These are phyloP conservation scores for Apiospora kogelbergensis DNA, from an alignment of 2,329 filamentous ascomycete species.

Conservation along the genomic window DNA sequence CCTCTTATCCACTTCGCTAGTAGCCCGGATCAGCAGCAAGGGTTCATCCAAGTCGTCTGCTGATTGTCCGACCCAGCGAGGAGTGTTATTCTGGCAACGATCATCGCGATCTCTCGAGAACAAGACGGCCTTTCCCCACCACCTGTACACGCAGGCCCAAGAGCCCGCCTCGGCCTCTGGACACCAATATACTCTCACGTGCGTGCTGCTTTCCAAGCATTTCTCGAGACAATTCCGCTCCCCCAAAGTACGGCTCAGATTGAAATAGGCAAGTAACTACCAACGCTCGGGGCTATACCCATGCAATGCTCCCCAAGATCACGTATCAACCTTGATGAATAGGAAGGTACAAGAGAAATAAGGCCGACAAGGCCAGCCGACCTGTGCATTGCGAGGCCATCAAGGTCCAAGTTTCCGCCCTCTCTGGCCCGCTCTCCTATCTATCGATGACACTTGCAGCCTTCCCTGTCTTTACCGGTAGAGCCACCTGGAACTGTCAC, in stretches of 20 bases:
- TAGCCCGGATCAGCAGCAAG: slow-evolving; percentile 1
- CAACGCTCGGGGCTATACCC: not conserved
- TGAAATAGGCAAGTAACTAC: slow-evolving; percentile 4
- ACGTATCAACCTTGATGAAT: not conserved
- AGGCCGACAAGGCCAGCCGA: not conserved
- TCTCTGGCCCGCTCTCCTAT: not conserved
- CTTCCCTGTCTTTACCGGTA: no score
- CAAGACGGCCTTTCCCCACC: not conserved
- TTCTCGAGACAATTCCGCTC: not conserved
- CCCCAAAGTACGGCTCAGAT: not conserved
- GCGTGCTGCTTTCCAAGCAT: not conserved
- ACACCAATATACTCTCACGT: not conserved
- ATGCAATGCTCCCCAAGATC: not conserved
- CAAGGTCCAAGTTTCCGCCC: not conserved
- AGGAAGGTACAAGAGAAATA: not conserved
- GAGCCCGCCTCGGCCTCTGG: not conserved
- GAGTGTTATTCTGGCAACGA: not conserved
- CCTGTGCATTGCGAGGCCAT: not conserved
- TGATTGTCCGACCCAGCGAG: not conserved
- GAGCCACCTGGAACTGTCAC: not conserved
- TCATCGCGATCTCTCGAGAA: not conserved
- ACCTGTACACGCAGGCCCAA: not conserved
- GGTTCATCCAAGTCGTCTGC: not conserved
- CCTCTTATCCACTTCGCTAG: not conserved
- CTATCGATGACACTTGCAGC: not conserved